Evolutionary conservation across 1,139 yeast genomes (phyloP).

Genomic region (Saccharomyces hybrid): DNA sequence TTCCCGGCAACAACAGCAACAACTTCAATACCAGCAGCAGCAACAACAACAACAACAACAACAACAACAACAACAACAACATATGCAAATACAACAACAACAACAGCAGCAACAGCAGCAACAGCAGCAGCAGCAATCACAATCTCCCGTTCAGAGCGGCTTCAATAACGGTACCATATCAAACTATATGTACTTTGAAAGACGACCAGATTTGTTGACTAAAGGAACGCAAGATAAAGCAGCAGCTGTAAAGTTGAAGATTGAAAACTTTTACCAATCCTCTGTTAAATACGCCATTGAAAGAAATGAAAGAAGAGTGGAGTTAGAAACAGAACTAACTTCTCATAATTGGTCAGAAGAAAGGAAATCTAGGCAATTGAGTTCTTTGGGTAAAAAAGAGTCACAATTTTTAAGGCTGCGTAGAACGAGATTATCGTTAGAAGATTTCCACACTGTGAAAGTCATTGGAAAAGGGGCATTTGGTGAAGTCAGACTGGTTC

Average conservation of each 20-base stretch:
- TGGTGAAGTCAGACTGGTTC: conserved; percentile 80
- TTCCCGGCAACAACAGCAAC: conserved; percentile 13
- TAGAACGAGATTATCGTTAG: conserved; percentile 65
- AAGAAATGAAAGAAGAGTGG: conserved; percentile 68
- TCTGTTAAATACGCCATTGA: conserved; percentile 75
- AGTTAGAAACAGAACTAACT: conserved; percentile 56
- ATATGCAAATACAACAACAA: background rate
- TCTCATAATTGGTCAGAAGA: conserved; percentile 68
- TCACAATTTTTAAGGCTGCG: conserved; percentile 68
- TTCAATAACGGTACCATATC: conserved; percentile 6
- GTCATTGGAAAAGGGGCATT: conserved; percentile 85
- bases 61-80: conserved; percentile 15
- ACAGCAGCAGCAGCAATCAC: conserved; percentile 18
- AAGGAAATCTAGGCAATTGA: conserved; percentile 63
- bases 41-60: conserved; percentile 16
- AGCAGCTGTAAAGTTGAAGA: conserved; percentile 58
- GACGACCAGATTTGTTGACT: conserved; percentile 73
- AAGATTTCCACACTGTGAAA: conserved; percentile 70
- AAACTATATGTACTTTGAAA: conserved; percentile 65
- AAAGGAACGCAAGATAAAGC: conserved; percentile 66
- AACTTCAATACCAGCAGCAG: conserved; percentile 9
- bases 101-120: conserved; percentile 17
- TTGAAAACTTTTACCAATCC: conserved; percentile 70
- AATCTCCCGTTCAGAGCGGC: conserved; percentile 3
- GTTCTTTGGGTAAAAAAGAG: conserved; percentile 65